Percentiles rank a stretch among this genome's conserved stretches.
These are phyloP conservation scores for Helotiales sp. DNA, from an alignment of 2,329 filamentous ascomycete species.

Conservation along the genomic window DNA sequence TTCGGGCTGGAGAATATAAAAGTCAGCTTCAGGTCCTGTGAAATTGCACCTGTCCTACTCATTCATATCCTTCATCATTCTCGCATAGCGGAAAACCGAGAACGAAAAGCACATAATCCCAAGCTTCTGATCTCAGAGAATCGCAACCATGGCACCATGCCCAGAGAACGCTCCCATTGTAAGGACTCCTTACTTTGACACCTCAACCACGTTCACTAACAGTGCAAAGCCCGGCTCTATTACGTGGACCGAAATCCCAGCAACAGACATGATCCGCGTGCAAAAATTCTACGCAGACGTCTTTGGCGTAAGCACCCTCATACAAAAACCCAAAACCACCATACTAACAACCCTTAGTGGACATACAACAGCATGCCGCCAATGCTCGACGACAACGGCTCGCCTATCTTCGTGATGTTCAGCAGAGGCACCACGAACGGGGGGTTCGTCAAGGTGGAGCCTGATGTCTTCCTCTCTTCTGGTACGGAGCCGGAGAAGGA, in stretches of 20 bases:
- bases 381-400: background rate
- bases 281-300: conserved; percentile 47
- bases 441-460: conserved; percentile 18
- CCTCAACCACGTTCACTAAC: background rate
- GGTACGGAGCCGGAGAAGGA: conserved; percentile 15
- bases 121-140: background rate
- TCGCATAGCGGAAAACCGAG: background rate
- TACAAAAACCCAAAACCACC: background rate
- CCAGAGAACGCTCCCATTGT: background rate
- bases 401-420: conserved; percentile 16
- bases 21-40: background rate
- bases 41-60: background rate
- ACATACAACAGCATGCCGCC: conserved; percentile 8
- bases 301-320: conserved; percentile 22
- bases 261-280: conserved; percentile 44
- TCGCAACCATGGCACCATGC: background rate
- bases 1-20: background rate
- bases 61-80: background rate
- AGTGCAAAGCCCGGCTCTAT: conserved; percentile 1
- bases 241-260: conserved; percentile 48
- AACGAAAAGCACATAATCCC: background rate
- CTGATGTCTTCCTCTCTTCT: conserved; percentile 21
- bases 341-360: conserved; percentile 4
- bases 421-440: conserved; percentile 19
- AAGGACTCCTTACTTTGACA: background rate